These are phyloP conservation scores for Coniochaeta sp. DNA, from an alignment of 2,329 filamentous ascomycete species.

Conservation along the genomic window DNA sequence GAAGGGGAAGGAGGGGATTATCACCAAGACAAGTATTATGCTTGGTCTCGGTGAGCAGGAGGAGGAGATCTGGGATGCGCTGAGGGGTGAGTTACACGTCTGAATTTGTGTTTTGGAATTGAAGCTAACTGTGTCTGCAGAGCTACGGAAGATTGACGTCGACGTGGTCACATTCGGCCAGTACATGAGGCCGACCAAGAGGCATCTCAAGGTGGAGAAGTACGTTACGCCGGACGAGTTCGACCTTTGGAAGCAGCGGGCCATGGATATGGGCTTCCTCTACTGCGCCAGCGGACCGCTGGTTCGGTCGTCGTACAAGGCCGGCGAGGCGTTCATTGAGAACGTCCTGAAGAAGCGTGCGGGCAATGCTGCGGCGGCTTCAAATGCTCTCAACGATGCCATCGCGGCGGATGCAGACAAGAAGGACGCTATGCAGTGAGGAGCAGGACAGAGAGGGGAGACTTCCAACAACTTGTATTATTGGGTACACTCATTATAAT, in stretches of 20 bases:
- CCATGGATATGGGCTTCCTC: conserved; percentile 90
- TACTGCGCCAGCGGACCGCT: conserved; percentile 93
- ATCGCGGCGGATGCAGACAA: conserved; percentile 26
- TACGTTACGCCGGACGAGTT: conserved; percentile 91
- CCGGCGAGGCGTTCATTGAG: conserved; percentile 96
- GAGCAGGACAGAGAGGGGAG: background rate
- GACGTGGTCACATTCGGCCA: conserved; percentile 99
- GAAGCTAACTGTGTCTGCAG: conserved; percentile 28
- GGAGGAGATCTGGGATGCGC: conserved; percentile 70
- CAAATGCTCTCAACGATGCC: conserved; percentile 28
- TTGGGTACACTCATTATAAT: conserved; percentile 3
- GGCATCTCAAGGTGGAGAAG: conserved; percentile 93
- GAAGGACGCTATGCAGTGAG: conserved; percentile 1
- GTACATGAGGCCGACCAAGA: conserved; percentile 98
- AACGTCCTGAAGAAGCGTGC: conserved; percentile 86
- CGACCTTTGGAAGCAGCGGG: conserved; percentile 83
- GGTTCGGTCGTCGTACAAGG: conserved; percentile 94
- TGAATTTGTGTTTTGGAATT: background rate
- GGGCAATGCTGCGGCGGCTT: conserved; percentile 27
- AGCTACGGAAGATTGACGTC: conserved; percentile 72
- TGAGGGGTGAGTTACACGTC: conserved; percentile 50
- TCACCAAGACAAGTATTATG: conserved; percentile 99
- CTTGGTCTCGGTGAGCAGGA: conserved; percentile 90
- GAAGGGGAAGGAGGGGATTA: conserved; percentile 59
- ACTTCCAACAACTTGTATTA: background rate